Evolutionary conservation across 768 basidiomycete species (phyloP).

Genomic region (Boletus rex-veris): DNA sequence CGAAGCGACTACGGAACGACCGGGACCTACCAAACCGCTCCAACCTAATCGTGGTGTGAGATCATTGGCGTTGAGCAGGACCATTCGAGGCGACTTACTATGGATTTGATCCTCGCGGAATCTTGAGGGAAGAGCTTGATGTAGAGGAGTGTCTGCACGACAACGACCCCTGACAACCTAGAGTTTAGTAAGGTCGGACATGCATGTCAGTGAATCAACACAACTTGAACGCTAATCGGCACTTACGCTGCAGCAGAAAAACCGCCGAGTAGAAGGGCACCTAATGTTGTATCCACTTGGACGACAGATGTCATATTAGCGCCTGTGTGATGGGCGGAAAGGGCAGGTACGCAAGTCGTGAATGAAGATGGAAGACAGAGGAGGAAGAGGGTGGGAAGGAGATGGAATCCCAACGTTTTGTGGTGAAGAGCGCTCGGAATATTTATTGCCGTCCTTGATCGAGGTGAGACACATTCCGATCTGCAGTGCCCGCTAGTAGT

Average conservation of each 20-base stretch:
- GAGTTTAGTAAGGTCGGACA: neutral
- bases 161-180: conserved; percentile 29
- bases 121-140: conserved; percentile 30
- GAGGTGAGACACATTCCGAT: neutral
- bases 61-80: neutral
- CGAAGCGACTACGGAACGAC: neutral
- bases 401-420: neutral
- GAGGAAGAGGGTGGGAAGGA: neutral
- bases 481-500: no score
- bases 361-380: neutral
- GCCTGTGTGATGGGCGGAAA: neutral
- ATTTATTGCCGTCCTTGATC: neutral
- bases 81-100: conserved; percentile 14
- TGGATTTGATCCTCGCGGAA: conserved; percentile 16
- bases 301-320: conserved; percentile 11
- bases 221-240: neutral
- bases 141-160: conserved; percentile 29
- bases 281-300: conserved; percentile 16
- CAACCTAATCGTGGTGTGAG: conserved; percentile 18
- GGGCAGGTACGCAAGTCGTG: neutral
- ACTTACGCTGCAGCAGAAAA: conserved; percentile 29
- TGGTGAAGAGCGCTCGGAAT: neutral
- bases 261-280: conserved; percentile 30
- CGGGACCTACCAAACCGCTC: conserved; percentile 22
- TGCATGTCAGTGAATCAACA: neutral